A percentile compares a stretch with the other conserved stretches of the same genome.
Conservation (phyloP, 2,329 filamentous ascomycete genomes). For the Nigrospora oryzae region DNA sequence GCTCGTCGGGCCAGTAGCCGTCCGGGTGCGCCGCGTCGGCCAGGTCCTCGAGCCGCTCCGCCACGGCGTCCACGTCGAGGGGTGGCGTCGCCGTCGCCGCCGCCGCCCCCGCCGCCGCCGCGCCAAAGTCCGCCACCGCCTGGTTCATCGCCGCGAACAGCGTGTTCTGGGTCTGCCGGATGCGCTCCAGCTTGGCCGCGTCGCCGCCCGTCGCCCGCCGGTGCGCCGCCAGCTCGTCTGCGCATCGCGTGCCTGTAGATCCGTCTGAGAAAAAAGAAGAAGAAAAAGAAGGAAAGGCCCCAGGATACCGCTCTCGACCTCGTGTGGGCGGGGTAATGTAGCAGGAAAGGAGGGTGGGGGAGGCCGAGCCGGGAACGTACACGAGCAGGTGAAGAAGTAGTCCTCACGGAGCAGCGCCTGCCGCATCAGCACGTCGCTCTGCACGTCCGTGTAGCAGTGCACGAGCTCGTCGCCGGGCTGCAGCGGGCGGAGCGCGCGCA, state of each 20-base stretch:
- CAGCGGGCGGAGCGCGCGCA: constrained; percentile 21
- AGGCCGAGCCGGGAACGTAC: constrained; percentile 5
- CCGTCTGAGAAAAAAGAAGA: background rate
- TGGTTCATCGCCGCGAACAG: constrained; percentile 1
- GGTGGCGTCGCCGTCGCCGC: background rate
- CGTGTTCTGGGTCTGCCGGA: constrained; percentile 8
- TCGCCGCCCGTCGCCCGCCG: constrained; percentile 2
- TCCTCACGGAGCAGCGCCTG: constrained; percentile 10
- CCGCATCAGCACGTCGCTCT: constrained; percentile 12
- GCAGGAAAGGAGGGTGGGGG: too few relatives aligned
- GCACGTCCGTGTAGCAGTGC: constrained; percentile 19
- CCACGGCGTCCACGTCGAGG: constrained; percentile 3
- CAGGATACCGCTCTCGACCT: background rate
- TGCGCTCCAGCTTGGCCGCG: constrained; percentile 4
- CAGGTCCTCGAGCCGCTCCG: constrained; percentile 6
- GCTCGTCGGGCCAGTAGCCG: constrained; percentile 15
- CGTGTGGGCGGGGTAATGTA: background rate
- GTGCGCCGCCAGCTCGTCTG: constrained; percentile 12
- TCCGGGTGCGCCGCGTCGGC: constrained; percentile 6
- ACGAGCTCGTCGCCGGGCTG: constrained; percentile 24
- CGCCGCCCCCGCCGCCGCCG: background rate
- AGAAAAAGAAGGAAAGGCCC: background rate
- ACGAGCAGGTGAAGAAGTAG: constrained; percentile 19
- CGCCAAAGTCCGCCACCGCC: background rate
- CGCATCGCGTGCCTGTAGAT: constrained; percentile 14